Base-by-base conservation (phyloP, 768 basidiomycete species). In the Postia placenta region DNA sequence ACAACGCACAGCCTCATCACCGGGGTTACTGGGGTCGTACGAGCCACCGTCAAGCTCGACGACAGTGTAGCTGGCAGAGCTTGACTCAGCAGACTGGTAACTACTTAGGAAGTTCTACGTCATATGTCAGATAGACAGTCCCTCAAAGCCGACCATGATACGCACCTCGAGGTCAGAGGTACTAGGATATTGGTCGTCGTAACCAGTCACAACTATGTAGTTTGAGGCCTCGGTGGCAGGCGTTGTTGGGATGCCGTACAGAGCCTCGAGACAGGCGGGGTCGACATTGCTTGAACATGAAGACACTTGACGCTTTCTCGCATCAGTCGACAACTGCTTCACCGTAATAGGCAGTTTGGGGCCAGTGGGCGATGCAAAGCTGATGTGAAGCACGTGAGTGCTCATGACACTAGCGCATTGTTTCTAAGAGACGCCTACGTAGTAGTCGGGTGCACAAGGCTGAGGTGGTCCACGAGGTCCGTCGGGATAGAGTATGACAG, bases 21-120 rank as follows among this genome's bases (percentile, higher is more conserved):
- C 47, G 20, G 45, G 7, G 24, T 35, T 7, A 4, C 2, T 65
- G 19, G 69, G 48, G 30, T 85, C 78, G 52, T 74, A 72, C 55
- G 83, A 79, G 47, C 69, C 48, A 1, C 82, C 84, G 41, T 78
- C 86, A 78, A 56, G 51, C 11, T 54, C 56, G 26, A 58, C 55
- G 2, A 59, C 39, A 2, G 53, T 47, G 42, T 48, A 56, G 11
- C 56, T 44, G 7, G 33, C n/a, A 57, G 47, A 64, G 17, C 36
- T 35, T 19, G 40, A n/a, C 6, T 58, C 44, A 45, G 61, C 62
- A 11, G 37, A 5, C 11, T 55, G 53, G 15, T n/a, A 33, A 17
- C 22, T 47, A 24, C 45, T 30, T 11, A 56, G 78, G 82, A 81
- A 42, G 74, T 69, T 25, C 86, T 71, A 17, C 26, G 20, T 45